phyloP scores from a whole-genome alignment of 2,329 filamentous ascomycete species.

The Penicillium griseofulvum region DNA sequence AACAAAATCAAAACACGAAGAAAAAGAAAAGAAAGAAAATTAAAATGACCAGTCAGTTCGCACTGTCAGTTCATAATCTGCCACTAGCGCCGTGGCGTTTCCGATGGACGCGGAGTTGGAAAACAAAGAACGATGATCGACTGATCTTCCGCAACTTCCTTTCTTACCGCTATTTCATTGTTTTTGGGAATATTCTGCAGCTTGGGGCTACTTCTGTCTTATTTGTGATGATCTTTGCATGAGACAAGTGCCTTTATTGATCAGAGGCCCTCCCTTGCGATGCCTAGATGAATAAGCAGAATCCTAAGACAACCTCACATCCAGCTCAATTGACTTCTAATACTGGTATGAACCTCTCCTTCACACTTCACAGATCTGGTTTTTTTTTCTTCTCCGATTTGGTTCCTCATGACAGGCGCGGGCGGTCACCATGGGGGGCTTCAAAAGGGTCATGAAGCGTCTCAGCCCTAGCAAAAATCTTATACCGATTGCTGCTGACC shows the following conservation, averaged over 20 bases:
- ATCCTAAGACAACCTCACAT: neutral
- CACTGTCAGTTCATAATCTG: neutral
- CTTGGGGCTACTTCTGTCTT: neutral
- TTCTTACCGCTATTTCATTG: neutral
- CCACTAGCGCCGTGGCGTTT: constrained; percentile 7
- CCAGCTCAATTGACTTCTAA: constrained; percentile 1
- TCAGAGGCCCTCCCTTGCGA: constrained; percentile 5
- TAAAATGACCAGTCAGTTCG: neutral
- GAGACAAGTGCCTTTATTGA: constrained; percentile 3
- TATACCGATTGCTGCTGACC: constrained; percentile 25
- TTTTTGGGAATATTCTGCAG: neutral
- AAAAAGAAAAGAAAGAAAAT: neutral
- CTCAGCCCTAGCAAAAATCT: constrained; percentile 13
- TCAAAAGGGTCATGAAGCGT: constrained; percentile 29
- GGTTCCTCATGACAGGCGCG: constrained; percentile 8
- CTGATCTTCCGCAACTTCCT: neutral
- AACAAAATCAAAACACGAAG: neutral
- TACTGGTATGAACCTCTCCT: constrained; percentile 5
- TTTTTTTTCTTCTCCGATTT: neutral
- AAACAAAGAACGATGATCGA: constrained; percentile 5
- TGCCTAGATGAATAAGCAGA: constrained; percentile 11
- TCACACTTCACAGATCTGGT: constrained; percentile 3
- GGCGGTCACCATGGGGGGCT: constrained; percentile 27
- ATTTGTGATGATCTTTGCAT: neutral
- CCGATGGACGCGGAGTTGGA: constrained; percentile 9